Evolutionary conservation across 164 flowering plant species (phyloP), one percentile per base, ranked within the genome.

Genomic region (Dillenia turbinata): DNA sequence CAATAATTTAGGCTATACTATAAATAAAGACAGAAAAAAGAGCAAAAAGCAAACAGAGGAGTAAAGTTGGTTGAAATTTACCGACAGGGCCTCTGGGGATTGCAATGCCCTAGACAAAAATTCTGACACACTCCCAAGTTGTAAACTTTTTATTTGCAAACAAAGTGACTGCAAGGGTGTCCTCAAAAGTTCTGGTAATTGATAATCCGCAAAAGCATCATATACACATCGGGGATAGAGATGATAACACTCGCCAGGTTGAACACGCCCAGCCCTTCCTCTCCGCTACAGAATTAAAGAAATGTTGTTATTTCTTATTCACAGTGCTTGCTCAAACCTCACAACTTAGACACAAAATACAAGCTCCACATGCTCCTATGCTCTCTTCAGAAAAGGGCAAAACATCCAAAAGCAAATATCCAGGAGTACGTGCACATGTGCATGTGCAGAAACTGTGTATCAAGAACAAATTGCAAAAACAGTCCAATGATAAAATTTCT

Each of bases 211-310:
- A 80, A 94, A 94, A 64, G 96, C 86, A 68, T 88, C 90, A 81
- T 82, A 83, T 10, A 94, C 96, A 68, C 97, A 89, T 78, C 82
- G 80, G 56, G 99, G 99, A 71, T 89, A 94, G 49, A 94, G 90
- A 80, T 83, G 96, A 69, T 83, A 94, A 72, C 99, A 94, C 71
- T 89, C 90, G 56, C 99, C 97, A 19, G 97, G 87, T 76, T 86
- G 99, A 67, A 94, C 92, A 68, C 97, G 97, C 33, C 99, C 99
- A 66, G 96, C 97, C 71, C 99, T 84, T 78, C 99, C 99, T 83
- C 96, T 81, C 84, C 99, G 83, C 99, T 94, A 68, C 57, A 72
- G 54, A 19, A 19, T 19, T 19, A 19, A 19, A 19, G 22, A 50
- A 56, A 40, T 63, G 16, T 44, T 14, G 49, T 53, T 17, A 33